Conservation (phyloP, 2,329 filamentous ascomycete species). For the Sclerotinia borealis region DNA sequence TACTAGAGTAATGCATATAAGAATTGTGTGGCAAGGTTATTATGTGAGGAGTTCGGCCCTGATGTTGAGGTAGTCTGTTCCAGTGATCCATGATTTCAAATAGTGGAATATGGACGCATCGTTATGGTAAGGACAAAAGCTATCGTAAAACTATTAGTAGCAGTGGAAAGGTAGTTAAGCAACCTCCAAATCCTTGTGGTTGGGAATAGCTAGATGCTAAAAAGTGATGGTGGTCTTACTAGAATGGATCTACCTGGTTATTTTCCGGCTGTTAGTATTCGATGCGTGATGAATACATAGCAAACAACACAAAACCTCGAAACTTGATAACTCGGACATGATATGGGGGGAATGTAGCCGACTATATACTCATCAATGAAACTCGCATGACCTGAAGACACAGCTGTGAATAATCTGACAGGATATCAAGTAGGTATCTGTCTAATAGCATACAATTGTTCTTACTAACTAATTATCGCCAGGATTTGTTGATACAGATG, state of each 20-base stretch:
- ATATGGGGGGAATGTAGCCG: constrained; percentile 3
- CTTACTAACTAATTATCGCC: too few species aligned
- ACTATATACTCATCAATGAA: background rate
- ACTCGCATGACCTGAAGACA: background rate
- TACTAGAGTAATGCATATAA: constrained; percentile 3
- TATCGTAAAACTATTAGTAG: background rate
- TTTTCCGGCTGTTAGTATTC: background rate
- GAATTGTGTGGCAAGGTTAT: background rate
- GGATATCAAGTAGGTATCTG: background rate
- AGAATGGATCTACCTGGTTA: background rate
- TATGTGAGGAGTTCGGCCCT: background rate
- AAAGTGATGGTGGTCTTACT: constrained; percentile 10
- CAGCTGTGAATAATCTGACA: background rate
- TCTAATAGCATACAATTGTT: background rate
- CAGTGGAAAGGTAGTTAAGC: background rate
- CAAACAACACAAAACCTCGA: constrained; percentile 1
- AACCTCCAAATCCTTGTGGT: constrained; percentile 2
- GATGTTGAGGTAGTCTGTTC: constrained; percentile 6
- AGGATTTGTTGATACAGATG: constrained; percentile 1
- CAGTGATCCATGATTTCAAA: constrained; percentile 1
- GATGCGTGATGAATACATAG: background rate
- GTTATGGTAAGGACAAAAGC: constrained; percentile 1
- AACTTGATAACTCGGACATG: constrained; percentile 4
- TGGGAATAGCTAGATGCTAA: constrained; percentile 3
- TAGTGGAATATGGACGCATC: constrained; percentile 3